Base-by-base conservation (phyloP, 2,329 filamentous ascomycete species). In the Monosporascus sp. region DNA sequence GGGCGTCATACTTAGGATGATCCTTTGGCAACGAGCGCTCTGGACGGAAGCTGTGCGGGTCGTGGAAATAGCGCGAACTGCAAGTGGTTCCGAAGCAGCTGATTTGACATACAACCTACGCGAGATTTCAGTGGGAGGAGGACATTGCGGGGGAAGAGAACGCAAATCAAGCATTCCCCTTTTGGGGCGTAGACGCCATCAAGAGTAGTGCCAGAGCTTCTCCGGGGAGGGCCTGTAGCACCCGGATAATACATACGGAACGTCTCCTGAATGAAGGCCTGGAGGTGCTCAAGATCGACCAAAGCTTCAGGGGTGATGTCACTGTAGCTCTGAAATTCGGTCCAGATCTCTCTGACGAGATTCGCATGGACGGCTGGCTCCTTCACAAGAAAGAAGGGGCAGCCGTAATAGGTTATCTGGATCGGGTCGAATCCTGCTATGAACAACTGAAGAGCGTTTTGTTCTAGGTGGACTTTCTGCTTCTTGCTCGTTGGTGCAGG, bases 261-360 rank as follows among this genome's bases (percentile, higher is more conserved):
- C 2, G 61, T 53, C 49, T 70, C 66, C 22, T 66, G 60, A 17
- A 70, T 62, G 7, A 66, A 56, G 9, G 67, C 65, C 51, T 60
- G 60, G 8, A 68, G 52, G 50, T 67, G 69, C 24, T 45, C 20
- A 27, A 55, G 26, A 46, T 48, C n/a, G 6, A 48, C 19, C 19
- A 54, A 8, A 5, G 68, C 55, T 22, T 54, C 53, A 7, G 50
- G 38, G 8, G 22, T 51, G 20, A 62, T 62, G 27, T 58, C 49
- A n/a, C 58, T 41, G 48, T 55, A 56, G 27, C 31, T 41, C 8
- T 52, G 41, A 37, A 62, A 60, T 17, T 44, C 44, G 8, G 26
- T 22, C 24, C 50, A 43, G 19, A 60, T 53, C 40, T 60, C 58
- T 2, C 49, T 20, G 16, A 51, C 52, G 5, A 62, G 53, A 6